Percentiles rank a stretch among this genome's conserved stretches.
phyloP scores from a whole-genome alignment of 148 eudicot species.

The Camellia japonica region DNA sequence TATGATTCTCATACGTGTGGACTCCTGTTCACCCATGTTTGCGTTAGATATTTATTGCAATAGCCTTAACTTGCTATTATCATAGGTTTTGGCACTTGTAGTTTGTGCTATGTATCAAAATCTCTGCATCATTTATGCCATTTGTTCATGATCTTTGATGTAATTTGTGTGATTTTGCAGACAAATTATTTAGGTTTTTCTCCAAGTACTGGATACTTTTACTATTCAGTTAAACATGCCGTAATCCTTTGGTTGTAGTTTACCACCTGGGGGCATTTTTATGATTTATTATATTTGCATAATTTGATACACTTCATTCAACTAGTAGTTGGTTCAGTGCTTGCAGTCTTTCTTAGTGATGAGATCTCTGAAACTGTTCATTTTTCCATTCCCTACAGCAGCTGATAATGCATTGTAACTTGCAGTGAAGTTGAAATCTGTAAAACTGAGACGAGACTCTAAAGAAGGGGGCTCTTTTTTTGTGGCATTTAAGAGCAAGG shows the following conservation, averaged over 20 bases:
- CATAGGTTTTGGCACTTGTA: neutral
- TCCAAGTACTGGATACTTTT: neutral
- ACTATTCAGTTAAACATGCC: neutral
- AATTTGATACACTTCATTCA: constrained; percentile 1
- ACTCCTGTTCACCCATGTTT: too few relatives aligned
- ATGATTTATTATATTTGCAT: constrained; percentile 7
- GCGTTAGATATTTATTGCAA: too few relatives aligned
- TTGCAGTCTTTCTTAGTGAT: neutral
- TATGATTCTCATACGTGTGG: too few relatives aligned
- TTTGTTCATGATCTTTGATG: neutral
- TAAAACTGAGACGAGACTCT: constrained; percentile 69
- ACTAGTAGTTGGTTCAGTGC: constrained; percentile 14
- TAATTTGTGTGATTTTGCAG: neutral
- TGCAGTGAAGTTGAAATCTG: constrained; percentile 74
- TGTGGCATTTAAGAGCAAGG: constrained; percentile 48
- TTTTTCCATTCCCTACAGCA: constrained; percentile 50
- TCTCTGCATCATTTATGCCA: neutral
- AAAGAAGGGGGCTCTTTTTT: constrained; percentile 56
- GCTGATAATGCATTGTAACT: constrained; percentile 76
- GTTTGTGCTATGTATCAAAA: neutral
- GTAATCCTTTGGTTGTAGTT: neutral
- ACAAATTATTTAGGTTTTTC: too few relatives aligned
- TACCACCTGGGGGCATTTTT: neutral
- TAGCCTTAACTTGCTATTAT: neutral
- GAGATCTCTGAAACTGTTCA: constrained; percentile 35